These are phyloP conservation scores for Firmiana major DNA, from an alignment of 345 rosid genomes.

Conservation along the genomic window DNA sequence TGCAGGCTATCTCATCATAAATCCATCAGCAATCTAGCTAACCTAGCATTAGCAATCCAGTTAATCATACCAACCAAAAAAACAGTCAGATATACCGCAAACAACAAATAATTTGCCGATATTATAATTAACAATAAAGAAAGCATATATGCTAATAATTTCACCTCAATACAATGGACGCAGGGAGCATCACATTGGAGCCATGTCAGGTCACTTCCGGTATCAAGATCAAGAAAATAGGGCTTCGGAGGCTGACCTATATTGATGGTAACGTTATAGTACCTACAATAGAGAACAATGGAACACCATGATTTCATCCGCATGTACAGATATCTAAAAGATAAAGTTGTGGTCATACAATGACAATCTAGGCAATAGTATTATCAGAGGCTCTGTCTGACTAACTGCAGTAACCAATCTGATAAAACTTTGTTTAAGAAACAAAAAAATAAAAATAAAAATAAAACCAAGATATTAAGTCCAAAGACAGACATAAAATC, in stretches of 20 bases:
- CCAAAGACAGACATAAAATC: neutral
- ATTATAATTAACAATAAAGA: neutral
- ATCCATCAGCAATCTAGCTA: conserved; percentile 10
- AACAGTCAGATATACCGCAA: neutral
- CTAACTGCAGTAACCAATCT: neutral
- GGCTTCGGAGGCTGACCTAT: conserved; percentile 84
- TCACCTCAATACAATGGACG: conserved; percentile 57
- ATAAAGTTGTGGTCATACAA: too few relatives aligned
- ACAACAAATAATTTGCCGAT: neutral
- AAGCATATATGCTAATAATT: neutral
- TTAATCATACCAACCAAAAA: neutral
- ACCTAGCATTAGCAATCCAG: neutral
- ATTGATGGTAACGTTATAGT: conserved; percentile 64
- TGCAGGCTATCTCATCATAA: neutral
- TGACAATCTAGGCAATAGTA: neutral
- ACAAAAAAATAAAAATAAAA: too few relatives aligned
- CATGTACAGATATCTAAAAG: neutral
- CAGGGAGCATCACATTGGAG: conserved; percentile 94
- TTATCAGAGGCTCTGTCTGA: neutral
- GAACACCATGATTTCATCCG: neutral
- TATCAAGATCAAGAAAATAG: conserved; percentile 85
- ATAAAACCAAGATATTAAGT: neutral
- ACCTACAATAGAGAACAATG: conserved; percentile 38
- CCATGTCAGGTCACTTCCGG: conserved; percentile 98
- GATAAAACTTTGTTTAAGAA: neutral